A percentile compares a stretch with the other conserved stretches of the same genome.
These are phyloP conservation scores for Evernia prunastri DNA, from an alignment of 495 filamentous ascomycete genomes.

Conservation along the genomic window DNA sequence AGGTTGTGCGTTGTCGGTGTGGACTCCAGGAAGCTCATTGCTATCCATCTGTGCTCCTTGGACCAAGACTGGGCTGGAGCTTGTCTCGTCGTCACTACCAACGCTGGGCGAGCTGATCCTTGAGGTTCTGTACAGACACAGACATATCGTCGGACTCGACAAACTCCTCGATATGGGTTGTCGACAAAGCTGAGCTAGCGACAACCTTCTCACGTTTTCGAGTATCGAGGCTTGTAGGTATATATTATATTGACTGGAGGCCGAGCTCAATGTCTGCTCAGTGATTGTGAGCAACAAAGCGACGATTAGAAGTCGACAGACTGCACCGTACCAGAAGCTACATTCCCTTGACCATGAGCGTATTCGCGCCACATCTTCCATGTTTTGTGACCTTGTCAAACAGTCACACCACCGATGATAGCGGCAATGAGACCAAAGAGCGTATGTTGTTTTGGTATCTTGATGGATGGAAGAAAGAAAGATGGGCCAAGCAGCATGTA, in stretches of 20 bases:
- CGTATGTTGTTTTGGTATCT: too few relatives aligned
- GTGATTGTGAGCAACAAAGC: not conserved
- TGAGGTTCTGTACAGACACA: not conserved
- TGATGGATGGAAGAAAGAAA: too few relatives aligned
- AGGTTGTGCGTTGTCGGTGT: not conserved
- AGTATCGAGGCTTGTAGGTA: not conserved
- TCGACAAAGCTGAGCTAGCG: not conserved
- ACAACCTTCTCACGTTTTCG: not conserved
- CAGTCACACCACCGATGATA: constrained; percentile 13
- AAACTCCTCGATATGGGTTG: not conserved
- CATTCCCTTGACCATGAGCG: not conserved
- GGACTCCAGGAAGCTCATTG: not conserved
- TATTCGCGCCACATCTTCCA: constrained; percentile 14
- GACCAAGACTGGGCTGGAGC: not conserved
- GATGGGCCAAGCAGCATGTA: too few relatives aligned
- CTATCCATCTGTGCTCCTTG: not conserved
- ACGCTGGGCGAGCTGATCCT: not conserved
- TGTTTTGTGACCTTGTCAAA: constrained; percentile 14
- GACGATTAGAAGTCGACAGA: not conserved
- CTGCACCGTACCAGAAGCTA: not conserved
- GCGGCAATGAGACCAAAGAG: constrained; percentile 18
- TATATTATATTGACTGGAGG: not conserved
- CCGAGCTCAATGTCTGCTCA: not conserved
- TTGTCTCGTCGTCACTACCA: not conserved
- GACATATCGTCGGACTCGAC: not conserved